Conservation (phyloP, 805 yeast genomes). For the Clavispora santaluciae region DNA sequence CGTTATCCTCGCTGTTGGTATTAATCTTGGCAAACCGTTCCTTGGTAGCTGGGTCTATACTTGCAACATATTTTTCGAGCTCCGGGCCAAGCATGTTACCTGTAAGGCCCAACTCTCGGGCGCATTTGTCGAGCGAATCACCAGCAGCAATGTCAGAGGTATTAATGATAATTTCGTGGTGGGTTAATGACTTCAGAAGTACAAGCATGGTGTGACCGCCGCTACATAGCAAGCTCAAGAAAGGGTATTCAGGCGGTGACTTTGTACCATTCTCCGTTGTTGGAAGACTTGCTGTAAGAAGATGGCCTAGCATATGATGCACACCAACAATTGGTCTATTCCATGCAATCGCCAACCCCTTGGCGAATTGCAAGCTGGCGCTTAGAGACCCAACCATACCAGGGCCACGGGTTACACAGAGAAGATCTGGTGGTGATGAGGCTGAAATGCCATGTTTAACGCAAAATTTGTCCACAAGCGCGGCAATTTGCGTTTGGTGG, state of each 20-base stretch:
- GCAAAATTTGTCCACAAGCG: conserved; percentile 45
- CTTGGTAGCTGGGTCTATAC: conserved; percentile 22
- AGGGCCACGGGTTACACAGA: conserved; percentile 93
- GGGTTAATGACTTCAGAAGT: conserved; percentile 48
- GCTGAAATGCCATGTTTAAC: conserved; percentile 25
- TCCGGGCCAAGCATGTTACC: conserved; percentile 89
- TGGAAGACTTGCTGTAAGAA: conserved; percentile 46
- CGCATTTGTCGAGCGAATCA: conserved; percentile 90
- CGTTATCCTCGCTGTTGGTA: conserved; percentile 17
- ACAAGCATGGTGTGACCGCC: conserved; percentile 96
- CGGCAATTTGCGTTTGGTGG: conserved; percentile 59
- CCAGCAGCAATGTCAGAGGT: conserved; percentile 90
- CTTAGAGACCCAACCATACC: conserved; percentile 91
- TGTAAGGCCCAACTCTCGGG: conserved; percentile 70
- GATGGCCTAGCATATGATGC: conserved; percentile 94
- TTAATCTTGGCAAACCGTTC: conserved; percentile 16
- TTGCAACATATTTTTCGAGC: conserved; percentile 53
- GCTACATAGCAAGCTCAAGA: conserved; percentile 71
- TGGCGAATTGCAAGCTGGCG: conserved; percentile 78
- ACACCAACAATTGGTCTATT: conserved; percentile 78
- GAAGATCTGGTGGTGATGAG: conserved; percentile 53
- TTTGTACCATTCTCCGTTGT: conserved; percentile 7
- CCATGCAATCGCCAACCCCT: conserved; percentile 81
- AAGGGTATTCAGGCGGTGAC: conserved; percentile 54
- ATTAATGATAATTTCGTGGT: conserved; percentile 71